A percentile compares a stretch with the other conserved stretches of the same genome.
Conservation (phyloP, 2,329 filamentous ascomycete species). For the Verticillium longisporum region DNA sequence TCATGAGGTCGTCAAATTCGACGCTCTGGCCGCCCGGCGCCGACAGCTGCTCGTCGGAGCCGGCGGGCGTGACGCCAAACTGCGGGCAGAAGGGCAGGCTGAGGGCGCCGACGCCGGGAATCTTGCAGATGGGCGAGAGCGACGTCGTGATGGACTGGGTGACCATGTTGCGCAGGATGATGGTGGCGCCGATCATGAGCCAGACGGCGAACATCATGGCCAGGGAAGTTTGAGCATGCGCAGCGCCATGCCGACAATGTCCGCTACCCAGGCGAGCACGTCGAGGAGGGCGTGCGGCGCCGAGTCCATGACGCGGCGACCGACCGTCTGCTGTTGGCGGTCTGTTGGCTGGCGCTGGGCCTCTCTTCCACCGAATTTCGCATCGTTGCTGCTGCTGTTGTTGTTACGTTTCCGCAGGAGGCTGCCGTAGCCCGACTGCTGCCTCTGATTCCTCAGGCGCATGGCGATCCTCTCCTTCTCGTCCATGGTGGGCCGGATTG, state of each 20-base stretch:
- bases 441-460: not conserved
- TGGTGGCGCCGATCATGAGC: constrained; percentile 49
- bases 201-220: constrained; percentile 56
- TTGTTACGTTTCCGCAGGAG: not conserved
- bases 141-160: constrained; percentile 54
- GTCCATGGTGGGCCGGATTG: constrained; percentile 19
- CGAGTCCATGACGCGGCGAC: constrained; percentile 24
- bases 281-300: constrained; percentile 31
- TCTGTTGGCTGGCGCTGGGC: not conserved
- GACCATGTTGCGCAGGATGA: constrained; percentile 55
- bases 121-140: constrained; percentile 61
- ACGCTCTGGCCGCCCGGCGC: constrained; percentile 23
- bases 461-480: not conserved
- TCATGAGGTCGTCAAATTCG: constrained; percentile 71
- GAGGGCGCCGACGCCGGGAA: constrained; percentile 58
- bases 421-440: not conserved
- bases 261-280: constrained; percentile 41
- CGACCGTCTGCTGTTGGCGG: constrained; percentile 11
- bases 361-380: not conserved
- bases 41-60: constrained; percentile 14
- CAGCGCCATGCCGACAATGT: constrained; percentile 52
- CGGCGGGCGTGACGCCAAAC: constrained; percentile 8
- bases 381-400: not conserved
- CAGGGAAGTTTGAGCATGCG: constrained; percentile 57
- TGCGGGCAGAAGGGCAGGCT: constrained; percentile 57